Evolutionary conservation across 2,329 filamentous ascomycete species (phyloP).

Genomic region (Taxawa tesnikishii): DNA sequence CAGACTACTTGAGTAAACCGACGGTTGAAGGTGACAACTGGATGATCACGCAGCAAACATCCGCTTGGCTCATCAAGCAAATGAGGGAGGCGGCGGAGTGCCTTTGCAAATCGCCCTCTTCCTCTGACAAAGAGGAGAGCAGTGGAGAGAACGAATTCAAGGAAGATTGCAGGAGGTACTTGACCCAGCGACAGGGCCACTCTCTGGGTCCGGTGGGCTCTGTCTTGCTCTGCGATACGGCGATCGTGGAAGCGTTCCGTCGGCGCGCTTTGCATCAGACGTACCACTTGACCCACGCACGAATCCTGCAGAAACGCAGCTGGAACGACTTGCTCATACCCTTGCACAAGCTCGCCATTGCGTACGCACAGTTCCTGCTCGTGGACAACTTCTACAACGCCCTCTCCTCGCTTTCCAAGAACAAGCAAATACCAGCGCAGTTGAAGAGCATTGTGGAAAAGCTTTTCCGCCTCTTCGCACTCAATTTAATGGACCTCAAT

Average conservation of each 20-base stretch:
- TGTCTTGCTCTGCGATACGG: constrained; percentile 23
- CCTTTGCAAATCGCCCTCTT: too few relatives aligned
- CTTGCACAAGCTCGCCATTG: constrained; percentile 28
- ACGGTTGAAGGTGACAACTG: constrained; percentile 46
- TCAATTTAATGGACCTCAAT: constrained; percentile 34
- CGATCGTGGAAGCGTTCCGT: constrained; percentile 32
- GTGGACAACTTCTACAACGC: constrained; percentile 34
- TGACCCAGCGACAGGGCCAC: constrained; percentile 19
- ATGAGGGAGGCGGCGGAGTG: constrained; percentile 28
- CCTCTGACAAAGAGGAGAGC: too few relatives aligned
- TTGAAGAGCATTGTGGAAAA: constrained; percentile 23
- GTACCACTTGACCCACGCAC: constrained; percentile 29
- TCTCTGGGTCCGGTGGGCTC: constrained; percentile 16
- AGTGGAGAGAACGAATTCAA: constrained; percentile 27
- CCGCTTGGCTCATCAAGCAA: constrained; percentile 39
- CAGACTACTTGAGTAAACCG: constrained; percentile 39
- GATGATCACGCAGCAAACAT: constrained; percentile 45
- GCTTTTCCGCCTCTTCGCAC: constrained; percentile 36
- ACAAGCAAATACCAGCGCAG: constrained; percentile 13
- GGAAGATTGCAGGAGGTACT: constrained; percentile 27
- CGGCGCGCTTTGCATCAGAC: constrained; percentile 31
- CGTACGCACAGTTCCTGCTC: constrained; percentile 38
- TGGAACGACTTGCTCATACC: constrained; percentile 36
- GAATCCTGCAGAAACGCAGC: constrained; percentile 31
- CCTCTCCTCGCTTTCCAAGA: constrained; percentile 16